Base-by-base conservation (phyloP, 1,139 yeast genomes). In the Suhomyces atakaporum region DNA sequence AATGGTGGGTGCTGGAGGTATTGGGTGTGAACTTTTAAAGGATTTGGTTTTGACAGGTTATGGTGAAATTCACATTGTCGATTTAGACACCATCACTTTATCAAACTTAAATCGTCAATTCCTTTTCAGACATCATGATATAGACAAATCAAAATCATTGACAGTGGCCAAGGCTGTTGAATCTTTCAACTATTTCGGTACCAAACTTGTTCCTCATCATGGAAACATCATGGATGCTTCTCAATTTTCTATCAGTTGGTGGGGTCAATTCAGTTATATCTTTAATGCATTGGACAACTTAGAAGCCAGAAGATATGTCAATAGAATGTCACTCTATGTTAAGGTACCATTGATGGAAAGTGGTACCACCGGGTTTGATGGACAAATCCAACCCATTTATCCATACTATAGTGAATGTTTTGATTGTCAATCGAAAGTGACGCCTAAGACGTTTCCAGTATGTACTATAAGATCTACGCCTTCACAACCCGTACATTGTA, bases 1-100 rank as follows among this genome's bases (percentile, higher is more conserved):
- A 31, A 70, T 94, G 67, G 96, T 94, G 1, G 98, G 99, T 3
- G 97, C 98, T 1, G 99, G 99, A 19, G 99, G 99, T n/a, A 90
- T 94, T 46, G 99, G 99, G 4, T 94, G 97, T 60, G 99, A 94
- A 60, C 67, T 94, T 27, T 69, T 94, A 42, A 94, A 94, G 56
- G 87, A 94, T 54, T 69, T 94, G 35, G 81, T 89, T 6, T 64
- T 90, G 45, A 74, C 88, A 48, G 95, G 95, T 3, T 84, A 85
- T 50, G 94, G 95, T 3, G 95, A 87, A 51, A 84, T 94, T 38
- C 96, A 90, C 53, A 75, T 94, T 18, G 94, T 90, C 14, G 99
- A 94, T 60, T 71, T 94, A 40, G 99, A 94, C 58, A 92, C 97
- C 4, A 87, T 94, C 48, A 96, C 95, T 41, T 64, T 92, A 25